These are phyloP conservation scores for Solanum boliviense DNA, from an alignment of 257 asterid genomes.

Conservation along the genomic window DNA sequence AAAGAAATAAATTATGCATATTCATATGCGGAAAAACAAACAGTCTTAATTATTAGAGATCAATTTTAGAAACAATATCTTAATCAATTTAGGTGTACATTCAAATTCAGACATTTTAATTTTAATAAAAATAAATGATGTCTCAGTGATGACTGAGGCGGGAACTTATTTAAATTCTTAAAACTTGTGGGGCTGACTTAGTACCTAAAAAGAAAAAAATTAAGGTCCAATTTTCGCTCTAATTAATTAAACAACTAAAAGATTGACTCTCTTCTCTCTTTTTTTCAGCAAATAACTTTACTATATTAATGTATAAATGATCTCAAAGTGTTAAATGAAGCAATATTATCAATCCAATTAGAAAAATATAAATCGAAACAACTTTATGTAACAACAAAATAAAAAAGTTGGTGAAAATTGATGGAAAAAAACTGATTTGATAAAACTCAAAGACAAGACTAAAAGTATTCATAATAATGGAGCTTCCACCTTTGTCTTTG, in stretches of 20 bases:
- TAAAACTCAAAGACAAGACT: no score
- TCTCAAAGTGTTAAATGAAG: not conserved
- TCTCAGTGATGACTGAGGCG: not conserved
- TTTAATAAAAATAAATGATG: no score
- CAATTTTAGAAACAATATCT: no score
- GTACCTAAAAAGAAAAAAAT: not conserved
- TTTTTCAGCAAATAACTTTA: not conserved
- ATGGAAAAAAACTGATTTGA: no score
- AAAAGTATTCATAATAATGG: no score
- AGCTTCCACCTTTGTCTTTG: no score
- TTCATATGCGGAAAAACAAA: no score
- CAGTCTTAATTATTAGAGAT: no score
- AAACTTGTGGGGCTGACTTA: not conserved
- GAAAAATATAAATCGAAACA: not conserved
- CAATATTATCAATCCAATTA: not conserved
- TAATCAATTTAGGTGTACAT: no score
- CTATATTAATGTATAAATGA: no score
- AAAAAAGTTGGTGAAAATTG: not conserved
- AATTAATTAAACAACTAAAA: not conserved
- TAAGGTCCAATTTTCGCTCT: not conserved
- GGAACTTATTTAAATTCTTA: not conserved
- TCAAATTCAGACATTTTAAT: not conserved
- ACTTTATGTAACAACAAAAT: not conserved
- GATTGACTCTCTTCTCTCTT: not conserved
- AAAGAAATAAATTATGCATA: not conserved